Evolutionary conservation across 805 yeast species (phyloP), one percentile per base, ranked within the genome.

Genomic region (Clavispora fructus): DNA sequence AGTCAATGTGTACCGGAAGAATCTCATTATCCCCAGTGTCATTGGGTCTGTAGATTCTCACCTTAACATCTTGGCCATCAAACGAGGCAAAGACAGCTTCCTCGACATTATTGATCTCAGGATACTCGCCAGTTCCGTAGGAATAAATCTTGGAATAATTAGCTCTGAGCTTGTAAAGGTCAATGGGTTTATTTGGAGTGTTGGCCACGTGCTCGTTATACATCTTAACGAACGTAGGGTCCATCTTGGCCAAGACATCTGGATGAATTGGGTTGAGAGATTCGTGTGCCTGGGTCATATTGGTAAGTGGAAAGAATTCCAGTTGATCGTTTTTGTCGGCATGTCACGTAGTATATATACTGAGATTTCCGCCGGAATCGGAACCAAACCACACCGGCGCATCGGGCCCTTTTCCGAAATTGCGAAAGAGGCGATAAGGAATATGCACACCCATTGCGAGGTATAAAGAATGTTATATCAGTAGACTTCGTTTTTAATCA

Each of bases 1-100:
- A 62, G 54, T 64, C 61, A 10, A 61, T 45, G 35, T 58, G 61
- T 16, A 63, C 65, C 7, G 68, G 68, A 51, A 64, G 53, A 1
- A 54, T 53, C 1, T 40, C 53, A 11, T 43, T 52, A 2, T 56
- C 58, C 13, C 31, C 46, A 12, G 55, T 53, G 16, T 49, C 53
- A 42, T 55, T 47, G 13, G 68, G 68, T 41, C 58, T 57, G 49
- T 64, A 64, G 8, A 64, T 51, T 32, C 68, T 43, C 12, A 65
- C 55, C 1, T 50, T 48, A 16, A 64, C 55, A 8, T 40, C 46
- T 0, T 48, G 46, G 10, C 58, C 62, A 31, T 55, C 61, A 17
- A 48, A 46, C 9, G 67, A 57, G 9, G 46, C 46, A 43, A 50
- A 44, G 10, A 40, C 28, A 13, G 39, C 32, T 13, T 39, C 39